Evolutionary conservation across 1,284 basidiomycete genomes (phyloP).

Genomic region (Ustilago crameri): DNA sequence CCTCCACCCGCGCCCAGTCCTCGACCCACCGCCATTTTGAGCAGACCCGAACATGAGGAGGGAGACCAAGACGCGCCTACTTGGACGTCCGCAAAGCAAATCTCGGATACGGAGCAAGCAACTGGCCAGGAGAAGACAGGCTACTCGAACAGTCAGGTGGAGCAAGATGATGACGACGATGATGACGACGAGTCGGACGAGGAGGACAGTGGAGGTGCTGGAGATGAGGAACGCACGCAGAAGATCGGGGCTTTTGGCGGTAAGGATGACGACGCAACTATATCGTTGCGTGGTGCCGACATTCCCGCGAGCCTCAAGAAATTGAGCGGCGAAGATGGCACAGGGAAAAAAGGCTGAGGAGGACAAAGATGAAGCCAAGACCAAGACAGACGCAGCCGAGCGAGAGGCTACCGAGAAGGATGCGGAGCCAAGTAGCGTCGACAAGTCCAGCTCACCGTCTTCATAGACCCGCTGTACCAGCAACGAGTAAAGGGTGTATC

Average conservation of each 20-base stretch:
- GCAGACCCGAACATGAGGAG: slow-evolving; percentile 40
- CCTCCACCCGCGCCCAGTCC: slow-evolving; percentile 50
- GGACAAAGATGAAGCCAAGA: background rate
- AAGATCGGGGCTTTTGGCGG: slow-evolving; percentile 8
- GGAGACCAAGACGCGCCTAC: slow-evolving; percentile 28
- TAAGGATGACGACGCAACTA: slow-evolving; percentile 35
- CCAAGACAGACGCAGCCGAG: background rate
- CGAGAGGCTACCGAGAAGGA: background rate
- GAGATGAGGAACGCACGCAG: slow-evolving; percentile 20
- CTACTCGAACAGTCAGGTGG: background rate
- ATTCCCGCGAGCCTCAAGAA: slow-evolving; percentile 6
- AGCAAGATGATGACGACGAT: slow-evolving; percentile 13
- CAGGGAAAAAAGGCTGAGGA: background rate
- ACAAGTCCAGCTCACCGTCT: background rate
- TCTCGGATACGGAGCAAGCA: background rate
- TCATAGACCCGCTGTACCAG: too few relatives aligned
- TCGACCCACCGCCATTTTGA: slow-evolving; percentile 36
- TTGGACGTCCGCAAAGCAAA: slow-evolving; percentile 15
- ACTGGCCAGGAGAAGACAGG: background rate
- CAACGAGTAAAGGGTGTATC: background rate
- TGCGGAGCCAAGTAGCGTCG: background rate
- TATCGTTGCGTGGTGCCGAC: slow-evolving; percentile 21
- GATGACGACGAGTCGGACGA: slow-evolving; percentile 12
- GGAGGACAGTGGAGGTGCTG: slow-evolving; percentile 11
- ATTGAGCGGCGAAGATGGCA: background rate